A percentile compares a stretch with the other conserved stretches of the same genome.
Conservation (phyloP, 2,329 filamentous ascomycete genomes). For the Ophiostoma angusticollis region DNA sequence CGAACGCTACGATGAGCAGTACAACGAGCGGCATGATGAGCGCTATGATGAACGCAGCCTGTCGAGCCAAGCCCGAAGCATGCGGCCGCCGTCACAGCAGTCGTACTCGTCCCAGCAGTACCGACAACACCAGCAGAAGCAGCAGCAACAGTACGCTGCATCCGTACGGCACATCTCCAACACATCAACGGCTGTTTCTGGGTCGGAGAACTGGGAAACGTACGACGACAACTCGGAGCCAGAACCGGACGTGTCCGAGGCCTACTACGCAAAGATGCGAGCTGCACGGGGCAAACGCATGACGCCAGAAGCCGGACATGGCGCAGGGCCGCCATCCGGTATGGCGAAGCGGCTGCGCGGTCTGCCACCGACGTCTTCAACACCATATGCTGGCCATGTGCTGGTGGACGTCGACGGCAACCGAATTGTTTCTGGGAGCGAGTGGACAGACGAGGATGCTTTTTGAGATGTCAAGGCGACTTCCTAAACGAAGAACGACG, state of each 20-base stretch:
- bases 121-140: constrained; percentile 2
- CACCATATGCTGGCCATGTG: constrained; percentile 31
- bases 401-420: constrained; percentile 47
- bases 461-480: constrained; percentile 25
- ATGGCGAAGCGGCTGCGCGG: constrained; percentile 42
- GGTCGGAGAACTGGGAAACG: constrained; percentile 96
- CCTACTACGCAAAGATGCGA: constrained; percentile 68
- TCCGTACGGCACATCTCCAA: constrained; percentile 56
- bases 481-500: constrained; percentile 2
- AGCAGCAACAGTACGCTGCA: constrained; percentile 6
- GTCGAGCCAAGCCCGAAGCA: constrained; percentile 4
- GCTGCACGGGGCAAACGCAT: constrained; percentile 55
- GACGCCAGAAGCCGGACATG: constrained; percentile 28
- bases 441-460: constrained; percentile 55
- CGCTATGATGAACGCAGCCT: constrained; percentile 5
- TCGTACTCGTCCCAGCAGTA: constrained; percentile 8
- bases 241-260: constrained; percentile 61
- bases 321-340: constrained; percentile 8
- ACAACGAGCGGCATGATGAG: constrained; percentile 5
- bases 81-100: constrained; percentile 11
- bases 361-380: constrained; percentile 32
- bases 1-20: constrained; percentile 5
- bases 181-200: constrained; percentile 63
- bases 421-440: constrained; percentile 49
- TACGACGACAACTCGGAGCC: constrained; percentile 76